Base-by-base conservation (phyloP, 768 basidiomycete species). In the Suillus paluster region DNA sequence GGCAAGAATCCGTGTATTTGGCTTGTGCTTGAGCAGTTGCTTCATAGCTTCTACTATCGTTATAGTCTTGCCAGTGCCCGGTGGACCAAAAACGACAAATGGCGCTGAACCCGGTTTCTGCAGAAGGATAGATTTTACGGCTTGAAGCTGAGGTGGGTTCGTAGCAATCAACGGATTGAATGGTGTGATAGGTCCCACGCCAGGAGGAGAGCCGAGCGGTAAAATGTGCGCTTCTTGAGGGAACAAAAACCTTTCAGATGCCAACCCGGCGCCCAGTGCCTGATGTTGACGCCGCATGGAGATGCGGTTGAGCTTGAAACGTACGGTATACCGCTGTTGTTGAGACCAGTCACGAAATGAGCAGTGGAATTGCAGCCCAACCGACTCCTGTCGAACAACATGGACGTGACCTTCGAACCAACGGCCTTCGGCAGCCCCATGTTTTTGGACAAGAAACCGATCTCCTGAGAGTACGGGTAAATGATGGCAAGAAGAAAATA, bases 41-140 rank as follows among this genome's bases (percentile, higher is more conserved):
- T 72, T 77, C 39, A 89, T 88, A 2, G 84, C 82, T 68, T 90
- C 88, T 4, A 88, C 82, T 1, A 86, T 75, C 0, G 86, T 89
- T 21, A 88, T 80, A 0, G 88, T 89, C 70, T 90, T 90, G 0
- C 88, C 88, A 0, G 88, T 89, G 8, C 86, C 86, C 70, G 69
- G 86, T 84, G 87, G 87, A 25, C 87, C 87, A 70, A 86, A 88
- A 14, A 88, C 75, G 15, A 87, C 71, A 64, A 88, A 88, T 0
- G 87, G 87, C 1, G 77, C 68, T 7, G 81, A 77, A 0, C 86
- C 86, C 0, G 79, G 73, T 12, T 75, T 70, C 36, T 76, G 79
- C 42, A 73, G 64, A 4, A 80, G 68, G 46, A 88, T 83, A 0
- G 82, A 77, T 5, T 70, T 66, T 0, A 88, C 83, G 0, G 86